These are phyloP conservation scores for Globisporangium recalcitrans DNA, from an alignment of 352 stramenopile genomes.

Conservation along the genomic window DNA sequence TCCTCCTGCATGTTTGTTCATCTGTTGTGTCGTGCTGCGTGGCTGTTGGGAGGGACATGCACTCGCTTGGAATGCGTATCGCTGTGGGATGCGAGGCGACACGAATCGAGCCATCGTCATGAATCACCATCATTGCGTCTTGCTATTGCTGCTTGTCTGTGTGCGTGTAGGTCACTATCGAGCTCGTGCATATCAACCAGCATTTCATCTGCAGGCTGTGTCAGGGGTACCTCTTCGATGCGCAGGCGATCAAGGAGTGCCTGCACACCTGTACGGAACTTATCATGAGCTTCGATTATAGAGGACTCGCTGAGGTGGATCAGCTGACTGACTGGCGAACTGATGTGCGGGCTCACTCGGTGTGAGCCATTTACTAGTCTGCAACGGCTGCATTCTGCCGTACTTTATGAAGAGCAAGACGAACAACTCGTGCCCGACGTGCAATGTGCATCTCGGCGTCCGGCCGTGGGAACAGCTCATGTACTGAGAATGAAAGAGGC, in stretches of 20 bases:
- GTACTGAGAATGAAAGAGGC: slow-evolving; percentile 17
- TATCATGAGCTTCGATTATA: not conserved
- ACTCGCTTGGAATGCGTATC: not conserved
- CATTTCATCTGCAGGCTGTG: slow-evolving; percentile 67
- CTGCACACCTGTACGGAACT: slow-evolving; percentile 60
- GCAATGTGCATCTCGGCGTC: slow-evolving; percentile 36
- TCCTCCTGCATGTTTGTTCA: not conserved
- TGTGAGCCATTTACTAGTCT: slow-evolving; percentile 29
- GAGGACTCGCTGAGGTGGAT: not conserved
- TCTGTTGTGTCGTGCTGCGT: not conserved
- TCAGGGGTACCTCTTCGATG: slow-evolving; percentile 59
- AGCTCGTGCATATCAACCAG: slow-evolving; percentile 40
- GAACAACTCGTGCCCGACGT: slow-evolving; percentile 41
- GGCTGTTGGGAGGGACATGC: not conserved
- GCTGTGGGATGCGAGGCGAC: no score
- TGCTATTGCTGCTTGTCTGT: not conserved
- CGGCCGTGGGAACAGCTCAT: slow-evolving; percentile 51
- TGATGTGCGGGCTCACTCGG: not conserved
- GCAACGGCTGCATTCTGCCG: slow-evolving; percentile 51
- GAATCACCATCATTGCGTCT: not conserved
- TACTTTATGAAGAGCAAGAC: slow-evolving; percentile 33
- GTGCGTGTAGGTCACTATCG: slow-evolving; percentile 34
- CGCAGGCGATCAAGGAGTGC: slow-evolving; percentile 75
- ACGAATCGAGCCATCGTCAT: not conserved
- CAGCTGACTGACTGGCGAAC: not conserved